Evolutionary conservation across 306 rosid species (phyloP), one percentile per base, ranked within the genome.

Genomic region (Hippophae rhamnoides): DNA sequence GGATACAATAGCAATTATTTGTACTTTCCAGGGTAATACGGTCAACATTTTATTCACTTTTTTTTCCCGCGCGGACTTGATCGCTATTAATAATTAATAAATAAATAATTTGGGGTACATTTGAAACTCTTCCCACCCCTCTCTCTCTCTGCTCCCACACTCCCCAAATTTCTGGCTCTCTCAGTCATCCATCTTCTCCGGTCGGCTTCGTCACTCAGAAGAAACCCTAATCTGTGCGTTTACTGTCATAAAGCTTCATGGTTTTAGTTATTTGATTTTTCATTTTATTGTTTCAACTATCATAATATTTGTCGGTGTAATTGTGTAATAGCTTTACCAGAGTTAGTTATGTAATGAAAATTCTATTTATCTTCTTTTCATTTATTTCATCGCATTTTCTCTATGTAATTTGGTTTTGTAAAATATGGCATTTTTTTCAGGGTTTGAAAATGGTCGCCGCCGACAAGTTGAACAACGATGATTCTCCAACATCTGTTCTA

Each of bases 401-500:
- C 43, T 4, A 8, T 56, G 45, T 43, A 9, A 9, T 12, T 2
- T 67, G 49, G n/a, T 13, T 27, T 48, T 18, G 13, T 26, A 13
- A 57, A 38, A 8, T 10, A 9, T 11, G 13, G 1, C 27, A 5
- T 31, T 10, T 38, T 57, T 50, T 68, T 46, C 64, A 81, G 89
- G 90, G 68, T 68, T 67, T 82, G 63, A 46, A 57, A 74, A 93
- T 88, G 95, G 84, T 6, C 48, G 58, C 68, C 14, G 78, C 55
- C 42, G 58, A 69, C 58, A 60, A 74, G 52, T 43, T 43, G 64
- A 75, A 66, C 68, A 71, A 53, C 49, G 86, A 75, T 0, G 83
- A 83, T 18, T 88, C 99, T 7, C 99, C 95, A 14, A 84, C 93
- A 31, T 88, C 96, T 49, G 94, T 88, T 13, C 90, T 86, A 9